Evolutionary conservation across 2,329 filamentous ascomycete species (phyloP), one percentile per base, ranked within the genome.

Genomic region (Colletotrichum sp.): DNA sequence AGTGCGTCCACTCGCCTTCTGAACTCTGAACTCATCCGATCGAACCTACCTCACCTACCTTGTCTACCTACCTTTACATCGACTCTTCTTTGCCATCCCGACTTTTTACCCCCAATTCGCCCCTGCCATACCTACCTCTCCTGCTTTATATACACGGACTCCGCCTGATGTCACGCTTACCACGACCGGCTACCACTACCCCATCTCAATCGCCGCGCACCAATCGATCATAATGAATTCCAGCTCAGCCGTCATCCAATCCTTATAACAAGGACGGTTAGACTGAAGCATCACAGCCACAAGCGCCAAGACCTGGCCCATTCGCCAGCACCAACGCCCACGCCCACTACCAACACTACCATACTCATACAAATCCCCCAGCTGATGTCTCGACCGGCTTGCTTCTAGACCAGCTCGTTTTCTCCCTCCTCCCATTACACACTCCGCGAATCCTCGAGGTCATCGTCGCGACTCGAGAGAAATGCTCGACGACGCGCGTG

Each of bases 401-500:
- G 57, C 26, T 26, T 62, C 30, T 76, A 34, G 52, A 55, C 21
- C 24, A 72, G 64, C 44, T 30, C 36, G 30, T 36, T 62, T 63
- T 63, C 26, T 59, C 16, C 55, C 55, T 39, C 70, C 64, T 63
- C 69, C 26, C 16, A 24, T 60, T 8, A 52, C 44, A 52, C 39
- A 36, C 28, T 21, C 28, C 28, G 21, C 12, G 49, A 34, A 60
- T 24, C 57, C 63, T 32, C 44, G 18, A 30, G 24, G 44, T 39
- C 70, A 62, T 28, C 59, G 32, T 73, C 59, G 70, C 70, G 57
- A 73, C 39, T 34, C 18, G 73, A 64, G 70, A 69, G 73, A 70
- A 57, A 85, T 84, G 83, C 82, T 87, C 75, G 79, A 83, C 75
- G 78, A 79, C 75, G 71, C 80, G 75, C 82, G 82, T 76, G 77